phyloP scores from a whole-genome alignment of 2,329 filamentous ascomycete genomes.

The Claviceps pazoutovae region DNA sequence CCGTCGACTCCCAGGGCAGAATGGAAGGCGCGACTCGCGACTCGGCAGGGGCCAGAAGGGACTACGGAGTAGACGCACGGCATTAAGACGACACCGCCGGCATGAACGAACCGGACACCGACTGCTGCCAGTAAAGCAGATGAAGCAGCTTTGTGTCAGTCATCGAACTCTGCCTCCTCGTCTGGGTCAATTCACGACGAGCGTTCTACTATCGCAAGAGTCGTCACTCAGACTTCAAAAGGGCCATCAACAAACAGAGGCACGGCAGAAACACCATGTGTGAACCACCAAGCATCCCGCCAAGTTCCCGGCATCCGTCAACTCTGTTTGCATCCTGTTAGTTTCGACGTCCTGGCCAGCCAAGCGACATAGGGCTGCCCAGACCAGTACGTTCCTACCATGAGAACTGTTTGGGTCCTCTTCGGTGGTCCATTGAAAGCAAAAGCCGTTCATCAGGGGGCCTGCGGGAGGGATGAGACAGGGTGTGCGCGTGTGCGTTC shows the following conservation, averaged over 20 bases:
- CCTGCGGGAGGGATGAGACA: neutral
- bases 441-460: neutral
- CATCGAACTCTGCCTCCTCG: no score
- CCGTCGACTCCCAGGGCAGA: neutral
- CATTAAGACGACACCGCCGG: neutral
- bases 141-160: no score
- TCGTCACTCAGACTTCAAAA: no score
- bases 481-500: neutral
- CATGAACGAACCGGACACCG: no score
- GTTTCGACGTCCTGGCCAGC: slow-evolving; percentile 1
- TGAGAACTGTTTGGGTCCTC: neutral
- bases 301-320: neutral
- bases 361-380: slow-evolving; percentile 5
- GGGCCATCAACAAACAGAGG: neutral
- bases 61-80: neutral
- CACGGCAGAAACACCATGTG: neutral
- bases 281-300: neutral
- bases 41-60: slow-evolving; percentile 2
- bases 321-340: neutral
- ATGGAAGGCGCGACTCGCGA: slow-evolving; percentile 3
- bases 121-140: no score
- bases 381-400: neutral
- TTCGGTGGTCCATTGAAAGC: neutral
- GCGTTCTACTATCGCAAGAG: no score
- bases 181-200: no score